Percentiles rank a stretch among this genome's conserved stretches.
phyloP scores from a whole-genome alignment of 2,329 filamentous ascomycete genomes.

The Parascedosporium putredinis region DNA sequence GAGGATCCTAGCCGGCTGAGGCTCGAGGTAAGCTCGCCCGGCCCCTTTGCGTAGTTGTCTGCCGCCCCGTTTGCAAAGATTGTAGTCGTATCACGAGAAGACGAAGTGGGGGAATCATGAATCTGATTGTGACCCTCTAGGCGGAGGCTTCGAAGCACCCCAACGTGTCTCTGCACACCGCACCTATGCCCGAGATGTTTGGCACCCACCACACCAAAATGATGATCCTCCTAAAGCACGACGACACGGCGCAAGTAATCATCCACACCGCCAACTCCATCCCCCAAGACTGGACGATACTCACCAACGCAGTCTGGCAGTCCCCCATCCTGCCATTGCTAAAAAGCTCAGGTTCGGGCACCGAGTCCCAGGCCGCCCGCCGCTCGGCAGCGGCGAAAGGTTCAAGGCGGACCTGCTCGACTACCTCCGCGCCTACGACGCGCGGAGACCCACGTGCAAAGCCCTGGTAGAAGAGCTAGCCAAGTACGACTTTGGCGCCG shows the following conservation, averaged over 20 bases:
- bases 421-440: constrained; percentile 63
- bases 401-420: constrained; percentile 69
- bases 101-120: no score
- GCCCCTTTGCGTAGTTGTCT: constrained; percentile 12
- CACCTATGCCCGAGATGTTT: constrained; percentile 73
- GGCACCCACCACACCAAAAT: constrained; percentile 84
- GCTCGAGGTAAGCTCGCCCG: constrained; percentile 4
- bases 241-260: constrained; percentile 65
- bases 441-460: constrained; percentile 39
- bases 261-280: constrained; percentile 94
- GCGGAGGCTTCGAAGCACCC: constrained; percentile 47
- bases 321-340: constrained; percentile 58
- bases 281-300: constrained; percentile 73
- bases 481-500: constrained; percentile 56
- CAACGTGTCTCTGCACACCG: constrained; percentile 62
- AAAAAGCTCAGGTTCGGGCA: neutral
- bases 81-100: neutral
- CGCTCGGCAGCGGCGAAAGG: constrained; percentile 49
- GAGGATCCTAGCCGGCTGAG: constrained; percentile 49
- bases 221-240: constrained; percentile 71
- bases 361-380: constrained; percentile 1
- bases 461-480: constrained; percentile 46
- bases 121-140: no score
- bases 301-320: constrained; percentile 75
- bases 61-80: no score